phyloP scores from a whole-genome alignment of 1,284 basidiomycete species.

The Malassezia sp. region DNA sequence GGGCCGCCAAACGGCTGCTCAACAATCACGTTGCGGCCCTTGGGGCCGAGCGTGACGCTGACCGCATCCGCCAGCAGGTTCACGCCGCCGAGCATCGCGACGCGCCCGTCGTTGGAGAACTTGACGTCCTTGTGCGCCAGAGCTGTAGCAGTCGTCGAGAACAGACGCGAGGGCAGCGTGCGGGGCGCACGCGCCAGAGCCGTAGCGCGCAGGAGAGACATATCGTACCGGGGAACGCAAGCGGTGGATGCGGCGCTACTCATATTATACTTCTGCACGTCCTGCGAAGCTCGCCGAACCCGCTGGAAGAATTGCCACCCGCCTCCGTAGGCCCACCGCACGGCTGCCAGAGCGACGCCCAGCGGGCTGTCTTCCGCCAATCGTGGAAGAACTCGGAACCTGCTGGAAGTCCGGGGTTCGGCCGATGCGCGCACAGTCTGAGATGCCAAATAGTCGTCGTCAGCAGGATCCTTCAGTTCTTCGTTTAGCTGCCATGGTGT shows the following conservation, averaged over 20 bases:
- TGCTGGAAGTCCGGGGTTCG: constrained; percentile 4
- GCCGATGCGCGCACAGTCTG: too few relatives aligned
- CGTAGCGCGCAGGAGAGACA: constrained; percentile 34
- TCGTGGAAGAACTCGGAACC: constrained; percentile 11
- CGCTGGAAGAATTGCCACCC: constrained; percentile 9
- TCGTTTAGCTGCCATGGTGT: constrained; percentile 11
- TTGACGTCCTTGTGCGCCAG: constrained; percentile 73
- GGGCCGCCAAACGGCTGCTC: constrained; percentile 94
- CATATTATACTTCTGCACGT: background rate
- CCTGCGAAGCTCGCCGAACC: constrained; percentile 6
- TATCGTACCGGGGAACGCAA: constrained; percentile 2
- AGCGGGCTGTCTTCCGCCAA: too few relatives aligned
- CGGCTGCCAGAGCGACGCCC: too few relatives aligned
- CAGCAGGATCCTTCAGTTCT: too few relatives aligned
- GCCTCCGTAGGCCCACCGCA: background rate
- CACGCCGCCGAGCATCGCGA: constrained; percentile 85
- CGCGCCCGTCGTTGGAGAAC: constrained; percentile 90
- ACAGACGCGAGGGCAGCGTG: constrained; percentile 22
- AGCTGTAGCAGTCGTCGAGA: constrained; percentile 29
- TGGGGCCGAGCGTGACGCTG: constrained; percentile 90
- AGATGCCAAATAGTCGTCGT: too few relatives aligned
- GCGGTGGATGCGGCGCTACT: constrained; percentile 4
- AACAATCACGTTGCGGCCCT: constrained; percentile 98
- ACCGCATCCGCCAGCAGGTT: constrained; percentile 66
- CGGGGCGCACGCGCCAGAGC: constrained; percentile 25